These are phyloP conservation scores for Daldinia eschscholtzii DNA, from an alignment of 2,329 filamentous ascomycete species.

Conservation along the genomic window DNA sequence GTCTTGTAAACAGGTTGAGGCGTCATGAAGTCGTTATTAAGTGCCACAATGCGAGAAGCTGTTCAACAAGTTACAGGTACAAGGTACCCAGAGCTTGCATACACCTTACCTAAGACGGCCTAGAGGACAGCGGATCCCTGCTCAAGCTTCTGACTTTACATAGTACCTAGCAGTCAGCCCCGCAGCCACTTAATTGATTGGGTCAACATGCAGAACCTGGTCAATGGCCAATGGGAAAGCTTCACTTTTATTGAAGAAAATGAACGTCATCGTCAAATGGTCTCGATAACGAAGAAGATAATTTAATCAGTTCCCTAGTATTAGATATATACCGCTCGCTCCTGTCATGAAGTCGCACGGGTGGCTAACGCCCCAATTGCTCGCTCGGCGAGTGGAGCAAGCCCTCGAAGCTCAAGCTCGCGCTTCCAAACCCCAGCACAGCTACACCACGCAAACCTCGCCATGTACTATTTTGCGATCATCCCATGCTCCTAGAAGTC, in stretches of 20 bases:
- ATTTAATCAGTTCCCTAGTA: not conserved
- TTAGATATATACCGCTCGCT: not conserved
- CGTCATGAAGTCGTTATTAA: not conserved
- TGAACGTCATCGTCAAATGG: constrained; percentile 24
- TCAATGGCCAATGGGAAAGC: constrained; percentile 27
- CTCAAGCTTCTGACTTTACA: constrained; percentile 13
- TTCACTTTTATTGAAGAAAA: constrained; percentile 28
- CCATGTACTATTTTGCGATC: constrained; percentile 16
- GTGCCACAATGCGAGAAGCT: constrained; percentile 8
- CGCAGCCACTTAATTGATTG: not conserved
- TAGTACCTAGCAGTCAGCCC: not conserved
- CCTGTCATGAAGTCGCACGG: constrained; percentile 46
- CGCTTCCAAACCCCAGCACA: constrained; percentile 18
- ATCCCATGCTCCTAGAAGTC: constrained; percentile 20
- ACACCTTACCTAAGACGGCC: not conserved
- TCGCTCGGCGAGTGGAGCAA: constrained; percentile 47
- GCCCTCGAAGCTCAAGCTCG: constrained; percentile 46
- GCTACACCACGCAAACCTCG: constrained; percentile 21
- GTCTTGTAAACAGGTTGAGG: not conserved
- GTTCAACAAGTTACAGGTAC: constrained; percentile 8
- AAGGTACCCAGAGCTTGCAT: not conserved
- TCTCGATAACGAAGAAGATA: not conserved
- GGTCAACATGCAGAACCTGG: constrained; percentile 6
- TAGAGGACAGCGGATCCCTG: not conserved
- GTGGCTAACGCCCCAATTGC: constrained; percentile 42